Percentiles rank a stretch among this genome's conserved stretches.
These are phyloP conservation scores for Thelonectria olida DNA, from an alignment of 2,329 filamentous ascomycete genomes.

Conservation along the genomic window DNA sequence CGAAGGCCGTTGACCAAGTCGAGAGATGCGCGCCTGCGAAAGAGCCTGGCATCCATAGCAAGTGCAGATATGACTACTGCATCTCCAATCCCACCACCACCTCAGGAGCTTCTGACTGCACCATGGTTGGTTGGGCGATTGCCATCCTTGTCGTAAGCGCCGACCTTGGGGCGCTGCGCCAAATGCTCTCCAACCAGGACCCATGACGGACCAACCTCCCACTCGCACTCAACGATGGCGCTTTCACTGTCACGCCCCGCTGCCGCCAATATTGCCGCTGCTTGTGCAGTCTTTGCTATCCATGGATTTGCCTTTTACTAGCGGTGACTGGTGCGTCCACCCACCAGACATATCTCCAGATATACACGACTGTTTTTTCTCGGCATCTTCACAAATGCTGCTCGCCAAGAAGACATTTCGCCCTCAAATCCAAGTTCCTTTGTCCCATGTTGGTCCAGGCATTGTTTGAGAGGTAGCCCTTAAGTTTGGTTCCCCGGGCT, in stretches of 20 bases:
- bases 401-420: not conserved
- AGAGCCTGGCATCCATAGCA: constrained; percentile 3
- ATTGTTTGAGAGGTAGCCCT: not conserved
- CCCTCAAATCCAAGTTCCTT: not conserved
- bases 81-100: constrained; percentile 1
- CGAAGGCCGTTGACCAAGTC: constrained; percentile 2
- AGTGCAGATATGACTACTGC: constrained; percentile 14
- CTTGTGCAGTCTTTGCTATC: not conserved
- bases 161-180: constrained; percentile 20
- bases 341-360: too few species aligned
- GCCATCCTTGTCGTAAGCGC: constrained; percentile 30
- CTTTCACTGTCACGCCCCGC: constrained; percentile 2
- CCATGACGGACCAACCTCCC: constrained; percentile 10
- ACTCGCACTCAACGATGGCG: not conserved
- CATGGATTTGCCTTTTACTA: constrained; percentile 1
- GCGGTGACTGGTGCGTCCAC: not conserved
- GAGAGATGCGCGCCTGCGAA: constrained; percentile 14
- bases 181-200: constrained; percentile 15
- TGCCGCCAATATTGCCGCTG: constrained; percentile 15
- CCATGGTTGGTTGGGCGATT: constrained; percentile 10
- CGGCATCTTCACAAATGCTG: not conserved
- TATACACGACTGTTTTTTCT: too few species aligned
- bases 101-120: not conserved
- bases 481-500: constrained; percentile 8
- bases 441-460: not conserved